Evolutionary conservation across 768 basidiomycete genomes (phyloP), one percentile per base, ranked within the genome.

Genomic region (Nidula microcarpa): DNA sequence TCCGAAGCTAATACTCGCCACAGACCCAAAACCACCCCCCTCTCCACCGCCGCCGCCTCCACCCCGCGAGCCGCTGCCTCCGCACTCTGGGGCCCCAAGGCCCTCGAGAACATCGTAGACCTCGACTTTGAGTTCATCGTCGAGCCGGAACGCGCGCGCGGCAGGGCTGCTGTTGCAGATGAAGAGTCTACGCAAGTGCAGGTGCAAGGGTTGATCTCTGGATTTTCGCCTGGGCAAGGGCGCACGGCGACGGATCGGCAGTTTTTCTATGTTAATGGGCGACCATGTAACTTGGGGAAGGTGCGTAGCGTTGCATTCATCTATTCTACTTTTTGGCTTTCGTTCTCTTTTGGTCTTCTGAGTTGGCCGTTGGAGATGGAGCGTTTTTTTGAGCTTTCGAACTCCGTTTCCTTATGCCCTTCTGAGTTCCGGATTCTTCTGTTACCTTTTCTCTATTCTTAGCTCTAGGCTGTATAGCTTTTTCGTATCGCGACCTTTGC

Each of bases 201-300:
- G 9, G 82, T 96, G 1, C 77, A 76, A 34, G 96, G 96, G 0
- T 72, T 97, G 0, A 81, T 96, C 18, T 98, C 96, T 0, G 89
- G 87, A 55, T 94, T 97, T 55, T 61, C 79, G 0, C 71, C 85
- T 11, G 88, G 87, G 0, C 82, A 81, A 56, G 95, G 94, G 5
- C 74, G 96, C 37, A 78, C 84, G 2, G 84, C 86, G 4, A 79
- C 84, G 0, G 97, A 98, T 63, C 73, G 95, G 2, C 97, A 98
- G 59, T 98, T 91, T 67, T 90, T 91, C 69, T 99, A 85, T 59
- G 75, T 98, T 59, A 98, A 99, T 59, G 90, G 92, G 0, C 76
- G 97, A 14, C 97, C 97, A 0, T 95, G 91, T 61, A 84, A 81
- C 57, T 75, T 89, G 7, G 69, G 75, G 14, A 94, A 91, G 76